These are phyloP conservation scores for Herpotrichia juniperi DNA, from an alignment of 2,329 filamentous ascomycete genomes.

Conservation along the genomic window DNA sequence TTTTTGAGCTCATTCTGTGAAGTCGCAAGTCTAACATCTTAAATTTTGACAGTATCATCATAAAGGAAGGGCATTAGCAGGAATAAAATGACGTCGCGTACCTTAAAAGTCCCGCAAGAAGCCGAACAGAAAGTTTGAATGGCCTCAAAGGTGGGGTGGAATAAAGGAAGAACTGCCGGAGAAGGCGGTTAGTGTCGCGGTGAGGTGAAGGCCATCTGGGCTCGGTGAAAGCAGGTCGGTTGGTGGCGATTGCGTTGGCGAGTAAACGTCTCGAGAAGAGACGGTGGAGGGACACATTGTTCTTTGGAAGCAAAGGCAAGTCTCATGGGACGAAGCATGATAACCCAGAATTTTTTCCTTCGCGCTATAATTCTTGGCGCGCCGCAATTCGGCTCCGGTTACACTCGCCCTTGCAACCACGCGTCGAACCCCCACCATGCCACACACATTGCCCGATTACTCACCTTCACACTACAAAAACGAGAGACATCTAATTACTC, in stretches of 20 bases:
- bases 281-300: constrained; percentile 17
- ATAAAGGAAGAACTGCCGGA: constrained; percentile 10
- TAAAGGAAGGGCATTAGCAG: constrained; percentile 10
- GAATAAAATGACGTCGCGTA: constrained; percentile 12
- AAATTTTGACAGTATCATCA: constrained; percentile 45
- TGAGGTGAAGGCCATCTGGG: constrained; percentile 15
- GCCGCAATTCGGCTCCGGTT: background rate
- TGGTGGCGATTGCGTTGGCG: constrained; percentile 11
- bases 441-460: too few relatives aligned
- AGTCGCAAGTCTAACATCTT: constrained; percentile 51
- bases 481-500: too few relatives aligned
- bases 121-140: constrained; percentile 1
- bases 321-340: constrained; percentile 26
- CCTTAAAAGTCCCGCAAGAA: constrained; percentile 8
- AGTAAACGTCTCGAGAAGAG: constrained; percentile 13
- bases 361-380: background rate
- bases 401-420: background rate
- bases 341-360: constrained; percentile 26
- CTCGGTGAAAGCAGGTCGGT: constrained; percentile 10
- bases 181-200: constrained; percentile 18
- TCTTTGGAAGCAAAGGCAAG: constrained; percentile 29
- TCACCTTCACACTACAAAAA: too few relatives aligned
- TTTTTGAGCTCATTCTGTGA: constrained; percentile 40
- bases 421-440: too few relatives aligned
- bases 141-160: constrained; percentile 17